Evolutionary conservation across 1,139 yeast species (phyloP), one percentile per base, ranked within the genome.

Genomic region (Pneumocystis murina): DNA sequence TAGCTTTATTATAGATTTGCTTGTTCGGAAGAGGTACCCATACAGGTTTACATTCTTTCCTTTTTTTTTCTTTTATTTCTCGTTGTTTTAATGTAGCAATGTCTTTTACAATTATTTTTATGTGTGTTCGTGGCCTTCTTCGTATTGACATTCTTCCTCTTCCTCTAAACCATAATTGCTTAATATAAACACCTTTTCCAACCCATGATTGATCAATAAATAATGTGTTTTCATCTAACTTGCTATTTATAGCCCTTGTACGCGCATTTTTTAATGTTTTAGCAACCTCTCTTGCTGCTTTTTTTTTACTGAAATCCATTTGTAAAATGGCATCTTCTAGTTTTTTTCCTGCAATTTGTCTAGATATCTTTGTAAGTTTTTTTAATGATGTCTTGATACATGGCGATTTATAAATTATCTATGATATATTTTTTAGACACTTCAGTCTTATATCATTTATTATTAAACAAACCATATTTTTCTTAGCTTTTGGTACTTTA

Each of bases 141-240:
- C 62, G 61, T 28, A 65, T 60, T 17, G 66, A 64, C 38, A 60
- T 35, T 20, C 66, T 62, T 17, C 67, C 67, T 20, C 65, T 64
- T 20, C 67, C 67, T 58, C 54, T 59, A 36, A 62, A 41, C 65
- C 67, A 62, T 17, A 60, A 30, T 20, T 64, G 59, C 58, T 65
- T 65, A 17, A 62, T 48, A 35, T 62, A 65, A 12, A 38, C 38
- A 10, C 65, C 67, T 58, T 62, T 63, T 28, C 67, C 68, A 38
- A 66, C 65, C 65, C 66, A 66, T 33, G 67, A 65, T 38, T 65
- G 64, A 48, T 65, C 67, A 14, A 66, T 61, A 60, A 63, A 64
- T 10, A 66, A 62, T 7, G 62, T 59, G 10, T 59, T 61, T 36
- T 61, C 59, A 28, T 65, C 66, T 58, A 65, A 61, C 8, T 60